phyloP scores from a whole-genome alignment of 345 rosid species.

The Gossypium raimondii region DNA sequence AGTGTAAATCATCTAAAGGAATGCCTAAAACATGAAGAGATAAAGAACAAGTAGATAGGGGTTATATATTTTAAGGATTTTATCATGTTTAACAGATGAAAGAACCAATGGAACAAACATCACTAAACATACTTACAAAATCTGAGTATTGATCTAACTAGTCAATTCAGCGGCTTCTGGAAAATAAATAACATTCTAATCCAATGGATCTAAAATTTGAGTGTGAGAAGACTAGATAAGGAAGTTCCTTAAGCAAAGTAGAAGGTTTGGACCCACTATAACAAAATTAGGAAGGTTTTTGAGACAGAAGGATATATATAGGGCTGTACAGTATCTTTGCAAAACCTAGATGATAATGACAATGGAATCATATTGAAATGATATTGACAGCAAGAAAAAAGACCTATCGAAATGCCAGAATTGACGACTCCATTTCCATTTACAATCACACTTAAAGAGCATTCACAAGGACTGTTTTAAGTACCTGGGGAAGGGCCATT shows the following conservation, averaged over 20 bases:
- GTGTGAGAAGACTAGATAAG: conserved; percentile 19
- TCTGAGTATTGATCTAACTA: too few species aligned
- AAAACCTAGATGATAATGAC: conserved; percentile 23
- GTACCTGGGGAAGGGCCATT: conserved; percentile 29
- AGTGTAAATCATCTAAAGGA: too few species aligned
- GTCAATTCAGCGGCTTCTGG: too few species aligned
- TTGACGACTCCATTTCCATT: conserved; percentile 29
- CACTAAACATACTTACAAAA: too few species aligned
- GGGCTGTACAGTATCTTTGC: conserved; percentile 24
- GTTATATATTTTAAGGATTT: too few species aligned
- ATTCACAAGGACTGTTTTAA: conserved; percentile 24
- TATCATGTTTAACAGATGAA: too few species aligned
- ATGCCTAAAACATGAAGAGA: too few species aligned
- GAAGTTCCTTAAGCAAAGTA: conserved; percentile 1
- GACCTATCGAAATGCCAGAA: conserved; percentile 31
- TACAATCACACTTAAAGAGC: conserved; percentile 11
- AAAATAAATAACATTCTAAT: too few species aligned
- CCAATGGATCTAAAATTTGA: too few species aligned
- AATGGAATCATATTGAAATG: conserved; percentile 39
- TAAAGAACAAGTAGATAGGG: too few species aligned
- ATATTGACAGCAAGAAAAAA: conserved; percentile 37
- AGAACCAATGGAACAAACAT: too few species aligned
- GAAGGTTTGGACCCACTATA: conserved; percentile 19
- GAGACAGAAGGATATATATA: too few species aligned
- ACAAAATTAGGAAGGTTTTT: conserved; percentile 12